phyloP scores from a whole-genome alignment of 768 basidiomycete species.

The Strobilomyces echinocephalus region DNA sequence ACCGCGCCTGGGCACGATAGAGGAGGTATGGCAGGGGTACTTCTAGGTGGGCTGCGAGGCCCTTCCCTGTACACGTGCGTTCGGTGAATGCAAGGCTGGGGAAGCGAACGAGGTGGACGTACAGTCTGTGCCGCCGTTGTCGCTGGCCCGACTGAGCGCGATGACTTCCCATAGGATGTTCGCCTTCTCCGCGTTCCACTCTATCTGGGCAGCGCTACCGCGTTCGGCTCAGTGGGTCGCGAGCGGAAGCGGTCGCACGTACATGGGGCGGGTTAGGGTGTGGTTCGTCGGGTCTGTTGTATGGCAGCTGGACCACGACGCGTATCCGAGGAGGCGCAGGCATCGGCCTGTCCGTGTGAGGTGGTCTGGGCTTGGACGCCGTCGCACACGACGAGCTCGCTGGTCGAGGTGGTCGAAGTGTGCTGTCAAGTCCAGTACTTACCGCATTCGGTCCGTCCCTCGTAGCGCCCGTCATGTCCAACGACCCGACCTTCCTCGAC shows the following conservation, averaged over 20 bases:
- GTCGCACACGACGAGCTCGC: background rate
- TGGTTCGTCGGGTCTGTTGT: constrained; percentile 69
- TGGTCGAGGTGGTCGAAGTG: too few species aligned
- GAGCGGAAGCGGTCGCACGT: constrained; percentile 25
- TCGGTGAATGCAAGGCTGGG: background rate
- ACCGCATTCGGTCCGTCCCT: constrained; percentile 8
- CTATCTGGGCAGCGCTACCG: constrained; percentile 48
- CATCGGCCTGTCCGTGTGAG: constrained; percentile 14
- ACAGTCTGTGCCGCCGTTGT: constrained; percentile 78
- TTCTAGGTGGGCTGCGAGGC: constrained; percentile 69
- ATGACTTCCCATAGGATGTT: constrained; percentile 86
- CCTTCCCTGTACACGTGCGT: constrained; percentile 58
- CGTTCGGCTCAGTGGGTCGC: constrained; percentile 5
- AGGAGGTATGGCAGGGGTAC: constrained; percentile 83
- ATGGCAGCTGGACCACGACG: constrained; percentile 76
- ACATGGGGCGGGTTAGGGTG: constrained; percentile 65
- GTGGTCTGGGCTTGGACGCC: background rate
- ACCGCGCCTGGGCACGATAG: constrained; percentile 77
- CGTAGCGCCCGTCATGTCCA: constrained; percentile 8
- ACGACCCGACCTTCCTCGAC: constrained; percentile 31
- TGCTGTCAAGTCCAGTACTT: constrained; percentile 1
- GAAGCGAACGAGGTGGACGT: constrained; percentile 28
- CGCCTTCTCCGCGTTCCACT: constrained; percentile 83
- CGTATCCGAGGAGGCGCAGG: constrained; percentile 41
- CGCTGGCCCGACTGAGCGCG: constrained; percentile 66